These are phyloP conservation scores for Vaccinium darrowii DNA, from an alignment of 148 eudicot species.

Conservation along the genomic window DNA sequence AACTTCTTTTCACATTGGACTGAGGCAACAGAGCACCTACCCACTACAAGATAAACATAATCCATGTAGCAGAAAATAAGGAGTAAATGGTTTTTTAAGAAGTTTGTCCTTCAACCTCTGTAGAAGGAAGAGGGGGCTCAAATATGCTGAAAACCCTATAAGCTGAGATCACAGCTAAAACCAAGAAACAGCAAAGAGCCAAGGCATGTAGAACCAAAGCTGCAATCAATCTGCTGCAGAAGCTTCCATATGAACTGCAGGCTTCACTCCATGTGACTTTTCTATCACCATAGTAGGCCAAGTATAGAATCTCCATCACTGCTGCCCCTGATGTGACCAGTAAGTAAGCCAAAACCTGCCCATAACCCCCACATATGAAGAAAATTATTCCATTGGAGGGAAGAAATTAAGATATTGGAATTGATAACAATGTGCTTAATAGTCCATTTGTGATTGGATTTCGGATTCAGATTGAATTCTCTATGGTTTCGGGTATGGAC, in stretches of 20 bases:
- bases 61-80: slow-evolving; percentile 6
- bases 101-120: slow-evolving; percentile 33
- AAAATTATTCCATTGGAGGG: not conserved
- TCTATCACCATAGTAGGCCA: slow-evolving; percentile 65
- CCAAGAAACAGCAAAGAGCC: slow-evolving; percentile 58
- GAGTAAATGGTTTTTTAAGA: not conserved
- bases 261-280: slow-evolving; percentile 83
- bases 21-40: slow-evolving; percentile 7
- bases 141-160: slow-evolving; percentile 60
- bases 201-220: slow-evolving; percentile 58
- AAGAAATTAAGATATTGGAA: not conserved
- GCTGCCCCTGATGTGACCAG: slow-evolving; percentile 79
- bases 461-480: not conserved
- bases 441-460: not conserved
- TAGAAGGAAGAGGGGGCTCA: slow-evolving; percentile 57
- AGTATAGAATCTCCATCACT: slow-evolving; percentile 55
- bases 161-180: slow-evolving; percentile 67
- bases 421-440: not conserved
- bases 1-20: not conserved
- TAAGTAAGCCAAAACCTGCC: slow-evolving; percentile 74
- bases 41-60: not conserved
- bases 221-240: slow-evolving; percentile 60
- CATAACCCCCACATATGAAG: not conserved
- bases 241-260: slow-evolving; percentile 67
- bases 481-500: not conserved